Evolutionary conservation across 345 rosid species (phyloP).

Genomic region (Rhodomyrtus tomentosa): DNA sequence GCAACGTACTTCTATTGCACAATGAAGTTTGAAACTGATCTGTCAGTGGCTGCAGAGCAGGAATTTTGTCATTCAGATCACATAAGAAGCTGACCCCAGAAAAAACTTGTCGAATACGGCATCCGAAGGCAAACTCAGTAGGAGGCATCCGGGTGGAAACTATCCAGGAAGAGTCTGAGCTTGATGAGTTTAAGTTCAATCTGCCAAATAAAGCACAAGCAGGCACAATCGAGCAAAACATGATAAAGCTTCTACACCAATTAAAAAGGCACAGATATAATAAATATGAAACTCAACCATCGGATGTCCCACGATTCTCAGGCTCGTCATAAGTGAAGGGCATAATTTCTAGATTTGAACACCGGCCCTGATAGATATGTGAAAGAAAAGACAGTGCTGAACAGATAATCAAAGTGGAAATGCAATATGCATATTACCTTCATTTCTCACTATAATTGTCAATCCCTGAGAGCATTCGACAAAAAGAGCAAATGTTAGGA

Average conservation of each 20-base stretch:
- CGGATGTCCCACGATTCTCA: not conserved
- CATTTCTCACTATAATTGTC: constrained; percentile 41
- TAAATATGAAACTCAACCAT: not conserved
- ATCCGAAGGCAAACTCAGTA: constrained; percentile 94
- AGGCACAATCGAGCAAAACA: not conserved
- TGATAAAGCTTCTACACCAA: not conserved
- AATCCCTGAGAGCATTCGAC: not conserved
- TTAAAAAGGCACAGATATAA: not conserved
- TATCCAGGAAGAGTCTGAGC: constrained; percentile 2
- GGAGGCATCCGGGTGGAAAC: constrained; percentile 89
- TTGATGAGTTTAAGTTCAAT: not conserved
- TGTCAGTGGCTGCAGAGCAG: constrained; percentile 80
- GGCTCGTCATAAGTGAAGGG: not conserved
- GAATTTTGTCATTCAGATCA: constrained; percentile 92
- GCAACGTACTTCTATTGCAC: constrained; percentile 62
- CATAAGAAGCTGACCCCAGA: constrained; percentile 89
- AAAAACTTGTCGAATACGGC: constrained; percentile 60
- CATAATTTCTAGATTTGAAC: not conserved
- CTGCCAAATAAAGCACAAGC: not conserved
- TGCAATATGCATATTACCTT: constrained; percentile 30
- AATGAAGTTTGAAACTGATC: constrained; percentile 45
- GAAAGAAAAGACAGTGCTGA: not conserved
- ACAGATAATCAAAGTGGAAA: not conserved
- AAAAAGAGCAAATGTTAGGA: constrained; percentile 1
- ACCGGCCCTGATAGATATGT: not conserved